Percentiles rank a stretch among this genome's conserved stretches.
phyloP scores from a whole-genome alignment of 2,329 filamentous ascomycete genomes.

The Remersonia thermophila region DNA sequence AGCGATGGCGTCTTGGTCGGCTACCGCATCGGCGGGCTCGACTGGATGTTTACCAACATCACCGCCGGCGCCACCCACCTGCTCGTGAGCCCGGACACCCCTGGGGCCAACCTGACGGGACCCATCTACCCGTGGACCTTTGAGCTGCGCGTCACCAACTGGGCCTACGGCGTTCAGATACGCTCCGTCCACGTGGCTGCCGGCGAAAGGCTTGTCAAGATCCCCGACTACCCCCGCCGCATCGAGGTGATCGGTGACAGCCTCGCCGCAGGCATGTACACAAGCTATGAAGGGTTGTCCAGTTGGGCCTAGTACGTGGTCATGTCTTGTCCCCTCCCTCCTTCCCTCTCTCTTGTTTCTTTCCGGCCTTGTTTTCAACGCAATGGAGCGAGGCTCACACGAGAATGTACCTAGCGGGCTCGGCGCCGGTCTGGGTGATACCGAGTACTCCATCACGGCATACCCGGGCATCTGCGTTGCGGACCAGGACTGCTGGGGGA shows the following conservation, averaged over 20 bases:
- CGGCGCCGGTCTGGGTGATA: conserved; percentile 42
- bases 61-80: conserved; percentile 44
- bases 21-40: conserved; percentile 44
- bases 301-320: conserved; percentile 36
- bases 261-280: conserved; percentile 43
- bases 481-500: conserved; percentile 44
- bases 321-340: neutral
- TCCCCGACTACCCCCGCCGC: conserved; percentile 24
- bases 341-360: too few relatives aligned
- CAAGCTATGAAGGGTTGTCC: conserved; percentile 45
- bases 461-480: conserved; percentile 46
- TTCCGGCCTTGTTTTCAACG: too few relatives aligned
- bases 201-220: conserved; percentile 32
- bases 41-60: conserved; percentile 50
- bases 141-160: conserved; percentile 49
- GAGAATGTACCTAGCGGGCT: too few relatives aligned
- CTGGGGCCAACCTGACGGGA: conserved; percentile 31
- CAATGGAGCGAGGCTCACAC: too few relatives aligned
- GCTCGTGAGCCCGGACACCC: conserved; percentile 34
- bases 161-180: conserved; percentile 47
- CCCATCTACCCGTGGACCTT: conserved; percentile 36
- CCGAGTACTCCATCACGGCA: conserved; percentile 45
- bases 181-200: conserved; percentile 35
- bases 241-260: conserved; percentile 36
- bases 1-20: conserved; percentile 38